phyloP scores from a whole-genome alignment of 768 basidiomycete species.

The Mycena epipterygia region DNA sequence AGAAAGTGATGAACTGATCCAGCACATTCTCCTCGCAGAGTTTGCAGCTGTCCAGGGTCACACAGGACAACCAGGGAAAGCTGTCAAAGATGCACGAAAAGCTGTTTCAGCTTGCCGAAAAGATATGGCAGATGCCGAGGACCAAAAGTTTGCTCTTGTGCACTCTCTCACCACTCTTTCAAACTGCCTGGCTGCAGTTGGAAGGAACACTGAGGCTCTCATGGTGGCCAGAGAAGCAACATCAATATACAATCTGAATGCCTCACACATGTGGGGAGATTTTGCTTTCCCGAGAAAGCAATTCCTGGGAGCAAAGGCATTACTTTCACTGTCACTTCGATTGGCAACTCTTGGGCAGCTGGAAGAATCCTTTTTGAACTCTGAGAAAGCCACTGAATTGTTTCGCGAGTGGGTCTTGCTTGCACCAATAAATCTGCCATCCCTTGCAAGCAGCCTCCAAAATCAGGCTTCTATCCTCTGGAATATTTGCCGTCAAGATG shows the following conservation, averaged over 20 bases:
- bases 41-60: neutral
- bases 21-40: neutral
- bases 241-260: neutral
- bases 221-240: neutral
- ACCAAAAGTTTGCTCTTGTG: neutral
- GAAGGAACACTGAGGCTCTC: no score
- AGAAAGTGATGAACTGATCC: neutral
- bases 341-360: no score
- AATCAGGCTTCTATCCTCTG: neutral
- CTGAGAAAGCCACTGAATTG: neutral
- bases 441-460: neutral
- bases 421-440: neutral
- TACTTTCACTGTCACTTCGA: no score
- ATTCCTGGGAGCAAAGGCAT: neutral
- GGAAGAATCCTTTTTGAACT: no score
- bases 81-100: neutral
- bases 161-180: neutral
- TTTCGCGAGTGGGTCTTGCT: slow-evolving; percentile 1
- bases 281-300: neutral
- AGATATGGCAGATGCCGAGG: neutral
- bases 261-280: neutral
- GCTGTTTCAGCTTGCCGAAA: neutral
- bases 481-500: neutral
- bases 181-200: neutral
- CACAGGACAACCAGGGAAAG: neutral